Evolutionary conservation across 768 basidiomycete species (phyloP), one percentile per base, ranked within the genome.

Genomic region (Amanita fuliginea): DNA sequence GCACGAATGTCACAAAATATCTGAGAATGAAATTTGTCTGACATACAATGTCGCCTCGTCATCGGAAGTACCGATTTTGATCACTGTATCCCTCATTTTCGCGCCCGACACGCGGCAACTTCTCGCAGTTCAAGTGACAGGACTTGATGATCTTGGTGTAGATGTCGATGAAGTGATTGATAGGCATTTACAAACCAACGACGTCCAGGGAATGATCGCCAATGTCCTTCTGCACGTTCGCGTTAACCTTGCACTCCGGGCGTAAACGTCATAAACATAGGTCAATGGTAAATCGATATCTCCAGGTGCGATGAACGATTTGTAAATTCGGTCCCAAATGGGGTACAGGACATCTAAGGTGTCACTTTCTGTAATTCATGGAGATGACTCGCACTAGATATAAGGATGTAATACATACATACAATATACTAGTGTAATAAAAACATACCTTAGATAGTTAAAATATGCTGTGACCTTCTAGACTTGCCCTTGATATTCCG

Each of bases 1-100:
- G 54, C 67, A 76, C 47, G 75, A 78, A 8, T 76, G 76, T 4
- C 70, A 77, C 24, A 67, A 75, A 1, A 73, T 72, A 22, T 80
- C 87, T 1, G 86, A 88, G 51, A 88, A 90, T 63, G 86, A 90
- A 60, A 69, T 91, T 22, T 75, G 78, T 24, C 69, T 93, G 39
- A 76, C 76, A 7, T 93, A 92, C 62, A 63, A 58, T 41, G 58
- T 86, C 46, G 60, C 67, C 32, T 55, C 62, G 28, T 33, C 53
- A 42, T 60, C 59, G n/a, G 56, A 59, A 7, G 57, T 59, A 11
- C 59, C 66, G 2, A 64, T 57, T 10, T 64, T 63, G 9, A 55
- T 86, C 6, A 71, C 68, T 0, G 72, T 89, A 49, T 72, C 67
- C 0, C 65, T 88, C 0, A 71, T 86, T 34, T 89, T 86, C 54